Evolutionary conservation across 148 eudicot genomes (phyloP), one percentile per base, ranked within the genome.

Genomic region (Vaccinium vitisidaea): DNA sequence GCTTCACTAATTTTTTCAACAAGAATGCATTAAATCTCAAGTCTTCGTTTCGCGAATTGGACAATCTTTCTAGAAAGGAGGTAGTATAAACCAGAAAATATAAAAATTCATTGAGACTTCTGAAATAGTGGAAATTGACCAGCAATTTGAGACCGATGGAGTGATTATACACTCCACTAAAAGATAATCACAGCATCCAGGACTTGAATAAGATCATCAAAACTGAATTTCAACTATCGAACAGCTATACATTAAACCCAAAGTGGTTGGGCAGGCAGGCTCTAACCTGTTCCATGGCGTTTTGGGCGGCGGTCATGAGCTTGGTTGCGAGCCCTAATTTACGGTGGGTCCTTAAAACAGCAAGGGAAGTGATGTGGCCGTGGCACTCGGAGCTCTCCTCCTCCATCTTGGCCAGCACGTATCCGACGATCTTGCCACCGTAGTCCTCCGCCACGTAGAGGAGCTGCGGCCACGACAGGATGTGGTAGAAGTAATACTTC

Each of bases 401-500:
- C 69, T 95, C 98, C 98, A 95, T 95, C 84, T 95, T 94, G 16
- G 98, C 98, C 36, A 95, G 54, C 8, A 95, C 96, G 80, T 95
- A 95, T 3, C 98, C 98, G 10, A 95, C 98, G 23, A 95, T 95
- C 63, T 91, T 89, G 6, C 98, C 95, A 87, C 90, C 89, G 93
- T 95, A 95, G 79, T 95, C 98, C 81, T 95, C 95, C 2, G 98
- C 98, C 16, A 95, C 96, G 85, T 95, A 94, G 15, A 95, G 94
- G 46, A 95, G 94, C 80, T 94, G 98, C 16, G 98, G 98, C 98
- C 98, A 95, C 2, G 98, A 93, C 21, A 95, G 95, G 49, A 95
- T 94, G 92, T 95, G 98, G 88, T 95, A 95, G 53, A 95, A 89
- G 75, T 95, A 95, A 89, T 95, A 95, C 56, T 95, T 95, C 98